Evolutionary conservation across 306 rosid genomes (phyloP), one percentile per base, ranked within the genome.

Genomic region (Rosa rugosa): DNA sequence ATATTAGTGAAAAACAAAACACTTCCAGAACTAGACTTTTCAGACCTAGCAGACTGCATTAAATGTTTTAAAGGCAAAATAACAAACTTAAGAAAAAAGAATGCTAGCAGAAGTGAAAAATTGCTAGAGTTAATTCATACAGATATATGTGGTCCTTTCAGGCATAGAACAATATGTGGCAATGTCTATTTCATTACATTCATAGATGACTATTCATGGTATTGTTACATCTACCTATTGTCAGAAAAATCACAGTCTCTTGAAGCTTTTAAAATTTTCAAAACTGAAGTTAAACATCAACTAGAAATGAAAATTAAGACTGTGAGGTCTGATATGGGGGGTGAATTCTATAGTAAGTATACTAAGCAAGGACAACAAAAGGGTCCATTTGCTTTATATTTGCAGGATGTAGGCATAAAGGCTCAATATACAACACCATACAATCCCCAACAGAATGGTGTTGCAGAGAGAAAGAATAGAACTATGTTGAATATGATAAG

Each of bases 281-380:
- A 89, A 56, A 45, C 83, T 2, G 38, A 69, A 42, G 73, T 69
- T 8, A 38, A 69, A 0, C 10, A 67, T 0, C 11, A 67, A 6
- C 1, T 67, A 5, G 47, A n/a, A 23, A 38, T 12, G 8, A 40
- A 67, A 13, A 67, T 67, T 5, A 67, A 67, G 22, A 2, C 0
- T 67, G 16, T 67, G 11, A 40, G 14, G 1, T 67, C 0, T 38
- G 14, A 67, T n/a, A n/a, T 27, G 1, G 49, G 4, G 49, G 27
- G n/a, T 44, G 49, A 16, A 53, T 27, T 27, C 1, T 27, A 27
- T 27, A 1, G 31, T 27, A 27, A 27, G 1, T 27, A 27, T 27
- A 27, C 23, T 4, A 0, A 40, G 22, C 20, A 36, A 16, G 5
- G 23, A 17, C n/a, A 8, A 17, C 3, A 17, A 5, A 42, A 8